A percentile compares a stretch with the other conserved stretches of the same genome.
Conservation (phyloP, 2,329 filamentous ascomycete genomes). For the Mycogone perniciosa region DNA sequence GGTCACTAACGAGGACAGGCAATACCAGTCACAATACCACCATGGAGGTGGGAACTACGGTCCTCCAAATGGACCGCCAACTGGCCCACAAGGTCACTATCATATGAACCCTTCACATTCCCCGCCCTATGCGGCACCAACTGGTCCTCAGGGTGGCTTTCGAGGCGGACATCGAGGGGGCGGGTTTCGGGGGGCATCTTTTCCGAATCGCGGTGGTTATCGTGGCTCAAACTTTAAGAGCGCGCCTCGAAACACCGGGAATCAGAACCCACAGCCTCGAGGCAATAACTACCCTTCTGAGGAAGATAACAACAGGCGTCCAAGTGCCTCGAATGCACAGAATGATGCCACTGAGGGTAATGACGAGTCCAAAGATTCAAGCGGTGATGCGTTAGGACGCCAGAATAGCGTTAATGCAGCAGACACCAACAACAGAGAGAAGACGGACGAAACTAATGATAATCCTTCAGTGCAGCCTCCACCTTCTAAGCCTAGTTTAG, state of each 20-base stretch:
- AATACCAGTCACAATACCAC: constrained; percentile 56
- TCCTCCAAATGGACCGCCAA: constrained; percentile 40
- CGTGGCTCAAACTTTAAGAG: constrained; percentile 60
- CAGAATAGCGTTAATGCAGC: background rate
- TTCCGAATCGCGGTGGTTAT: constrained; percentile 43
- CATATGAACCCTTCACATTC: constrained; percentile 42
- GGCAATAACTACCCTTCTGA: constrained; percentile 12
- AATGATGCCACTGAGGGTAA: constrained; percentile 14
- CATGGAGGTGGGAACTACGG: constrained; percentile 43
- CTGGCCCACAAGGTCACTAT: constrained; percentile 36
- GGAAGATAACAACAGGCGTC: constrained; percentile 16
- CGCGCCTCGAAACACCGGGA: constrained; percentile 59
- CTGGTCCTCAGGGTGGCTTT: constrained; percentile 42
- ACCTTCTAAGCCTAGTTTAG: constrained; percentile 46
- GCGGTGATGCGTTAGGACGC: background rate
- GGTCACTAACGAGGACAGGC: constrained; percentile 35
- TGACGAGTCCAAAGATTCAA: constrained; percentile 15
- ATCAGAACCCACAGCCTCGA: constrained; percentile 18
- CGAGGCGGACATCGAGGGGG: constrained; percentile 46
- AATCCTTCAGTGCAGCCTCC: constrained; percentile 39
- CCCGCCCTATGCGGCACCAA: constrained; percentile 50
- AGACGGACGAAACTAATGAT: constrained; percentile 33
- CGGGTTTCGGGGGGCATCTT: constrained; percentile 55
- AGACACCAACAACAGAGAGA: background rate
- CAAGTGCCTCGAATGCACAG: constrained; percentile 13